Conservation (phyloP, 345 rosid genomes). For the Orychophragmus violaceus region DNA sequence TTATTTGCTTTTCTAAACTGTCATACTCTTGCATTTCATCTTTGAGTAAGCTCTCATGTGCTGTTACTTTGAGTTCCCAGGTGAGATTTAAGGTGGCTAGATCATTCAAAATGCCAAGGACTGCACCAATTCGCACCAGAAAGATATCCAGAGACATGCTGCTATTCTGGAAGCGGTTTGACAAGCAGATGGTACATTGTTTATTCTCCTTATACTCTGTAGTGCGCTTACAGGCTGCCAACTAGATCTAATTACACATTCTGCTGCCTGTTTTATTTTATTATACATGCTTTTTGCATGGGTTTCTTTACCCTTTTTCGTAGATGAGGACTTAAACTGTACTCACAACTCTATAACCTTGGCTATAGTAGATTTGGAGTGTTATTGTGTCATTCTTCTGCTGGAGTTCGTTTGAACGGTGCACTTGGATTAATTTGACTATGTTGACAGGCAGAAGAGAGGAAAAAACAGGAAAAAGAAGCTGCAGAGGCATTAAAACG, state of each 20-base stretch:
- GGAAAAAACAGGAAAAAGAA: conserved; percentile 95
- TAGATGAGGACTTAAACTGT: neutral
- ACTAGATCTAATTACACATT: conserved; percentile 11
- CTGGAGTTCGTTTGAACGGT: conserved; percentile 3
- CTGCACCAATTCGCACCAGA: conserved; percentile 95
- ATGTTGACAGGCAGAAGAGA: conserved; percentile 81
- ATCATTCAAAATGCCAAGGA: conserved; percentile 77
- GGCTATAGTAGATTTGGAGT: neutral
- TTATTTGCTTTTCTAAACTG: neutral
- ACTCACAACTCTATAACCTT: conserved; percentile 5
- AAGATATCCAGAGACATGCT: conserved; percentile 97
- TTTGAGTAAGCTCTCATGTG: conserved; percentile 13
- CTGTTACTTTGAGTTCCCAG: conserved; percentile 40
- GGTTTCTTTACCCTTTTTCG: neutral
- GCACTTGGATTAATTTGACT: conserved; percentile 22
- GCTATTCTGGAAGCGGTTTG: conserved; percentile 90
- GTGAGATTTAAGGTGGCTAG: conserved; percentile 84
- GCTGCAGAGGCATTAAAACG: conserved; percentile 95
- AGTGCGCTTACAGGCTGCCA: conserved; percentile 14
- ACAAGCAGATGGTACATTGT: conserved; percentile 86
- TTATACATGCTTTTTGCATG: conserved; percentile 7
- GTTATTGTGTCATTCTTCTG: neutral
- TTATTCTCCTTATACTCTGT: conserved; percentile 11
- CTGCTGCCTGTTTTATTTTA: neutral
- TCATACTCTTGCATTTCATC: conserved; percentile 2